phyloP scores from a whole-genome alignment of 208 protist species.

The Leishmania amazonensis region DNA sequence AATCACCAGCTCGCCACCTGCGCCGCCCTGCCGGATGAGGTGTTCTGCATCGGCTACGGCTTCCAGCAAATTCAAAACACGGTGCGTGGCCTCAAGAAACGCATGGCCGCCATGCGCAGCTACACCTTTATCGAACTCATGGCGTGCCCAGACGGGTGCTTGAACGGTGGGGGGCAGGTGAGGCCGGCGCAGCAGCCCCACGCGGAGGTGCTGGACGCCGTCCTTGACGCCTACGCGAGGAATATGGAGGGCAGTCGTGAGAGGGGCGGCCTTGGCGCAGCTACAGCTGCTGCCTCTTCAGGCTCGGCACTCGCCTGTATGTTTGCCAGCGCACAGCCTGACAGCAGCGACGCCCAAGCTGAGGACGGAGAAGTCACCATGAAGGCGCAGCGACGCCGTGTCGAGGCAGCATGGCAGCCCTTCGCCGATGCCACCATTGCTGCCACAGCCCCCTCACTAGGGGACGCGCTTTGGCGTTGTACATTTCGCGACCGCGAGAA shows the following conservation, averaged over 20 bases:
- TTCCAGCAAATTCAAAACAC: conserved; percentile 99
- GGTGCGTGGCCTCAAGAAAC: conserved; percentile 92
- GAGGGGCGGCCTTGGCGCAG: neutral
- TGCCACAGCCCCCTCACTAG: conserved; percentile 25
- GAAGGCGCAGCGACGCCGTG: neutral
- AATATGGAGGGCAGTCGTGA: neutral
- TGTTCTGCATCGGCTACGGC: conserved; percentile 94
- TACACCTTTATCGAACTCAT: conserved; percentile 98
- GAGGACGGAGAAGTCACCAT: neutral
- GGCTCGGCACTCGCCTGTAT: neutral
- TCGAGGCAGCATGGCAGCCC: neutral
- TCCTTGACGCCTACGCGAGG: conserved; percentile 19
- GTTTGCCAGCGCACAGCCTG: neutral
- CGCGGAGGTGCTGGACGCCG: conserved; percentile 17
- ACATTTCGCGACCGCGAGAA: conserved; percentile 77
- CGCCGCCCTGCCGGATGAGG: conserved; percentile 36
- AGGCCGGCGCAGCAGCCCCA: conserved; percentile 25
- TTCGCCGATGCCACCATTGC: conserved; percentile 42
- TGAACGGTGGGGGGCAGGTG: conserved; percentile 98
- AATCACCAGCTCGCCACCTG: conserved; percentile 69
- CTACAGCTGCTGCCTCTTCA: neutral
- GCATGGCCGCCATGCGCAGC: conserved; percentile 36
- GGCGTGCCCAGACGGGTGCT: conserved; percentile 97
- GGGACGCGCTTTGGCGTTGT: conserved; percentile 44
- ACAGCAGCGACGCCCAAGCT: neutral